Conservation (phyloP, 2,329 filamentous ascomycete genomes). For the Clonostachys rhizophaga region DNA sequence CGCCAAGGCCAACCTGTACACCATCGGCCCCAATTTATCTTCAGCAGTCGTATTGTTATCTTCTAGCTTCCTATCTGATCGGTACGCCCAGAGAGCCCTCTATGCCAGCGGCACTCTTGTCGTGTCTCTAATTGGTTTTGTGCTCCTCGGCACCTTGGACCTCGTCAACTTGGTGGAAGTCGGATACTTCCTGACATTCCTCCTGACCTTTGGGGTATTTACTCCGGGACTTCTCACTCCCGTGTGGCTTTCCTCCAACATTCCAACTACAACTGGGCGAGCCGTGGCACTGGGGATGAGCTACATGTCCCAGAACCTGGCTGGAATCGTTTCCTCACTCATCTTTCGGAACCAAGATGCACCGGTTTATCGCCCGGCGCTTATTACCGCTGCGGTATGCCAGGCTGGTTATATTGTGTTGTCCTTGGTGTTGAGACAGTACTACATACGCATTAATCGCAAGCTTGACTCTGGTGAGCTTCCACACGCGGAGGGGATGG, state of each 20-base stretch:
- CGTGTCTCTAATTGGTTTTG: constrained; percentile 9
- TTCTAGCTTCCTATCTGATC: constrained; percentile 9
- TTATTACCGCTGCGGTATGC: constrained; percentile 1
- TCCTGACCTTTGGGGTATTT: constrained; percentile 12
- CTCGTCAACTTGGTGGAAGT: constrained; percentile 9
- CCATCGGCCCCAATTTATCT: constrained; percentile 13
- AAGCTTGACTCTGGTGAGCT: constrained; percentile 2
- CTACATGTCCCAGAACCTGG: constrained; percentile 5
- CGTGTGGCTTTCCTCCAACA: constrained; percentile 4
- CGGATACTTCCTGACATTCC: constrained; percentile 14
- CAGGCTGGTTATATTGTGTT: constrained; percentile 1
- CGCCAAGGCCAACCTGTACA: constrained; percentile 15
- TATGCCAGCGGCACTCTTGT: constrained; percentile 8
- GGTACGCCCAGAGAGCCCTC: constrained; percentile 8
- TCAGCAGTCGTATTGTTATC: constrained; percentile 8
- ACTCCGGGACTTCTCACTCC: constrained; percentile 6
- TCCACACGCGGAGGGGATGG: constrained; percentile 1
- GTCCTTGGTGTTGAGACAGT: constrained; percentile 1
- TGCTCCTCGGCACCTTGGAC: constrained; percentile 11
- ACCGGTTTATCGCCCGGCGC: constrained; percentile 3
- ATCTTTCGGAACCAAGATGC: constrained; percentile 4
- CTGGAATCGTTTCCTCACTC: constrained; percentile 4
- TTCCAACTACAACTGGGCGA: constrained; percentile 4
- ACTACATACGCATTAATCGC: constrained; percentile 3
- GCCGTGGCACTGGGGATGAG: constrained; percentile 4